These are phyloP conservation scores for Fusarium falciforme DNA, from an alignment of 2,329 filamentous ascomycete species.

Conservation along the genomic window DNA sequence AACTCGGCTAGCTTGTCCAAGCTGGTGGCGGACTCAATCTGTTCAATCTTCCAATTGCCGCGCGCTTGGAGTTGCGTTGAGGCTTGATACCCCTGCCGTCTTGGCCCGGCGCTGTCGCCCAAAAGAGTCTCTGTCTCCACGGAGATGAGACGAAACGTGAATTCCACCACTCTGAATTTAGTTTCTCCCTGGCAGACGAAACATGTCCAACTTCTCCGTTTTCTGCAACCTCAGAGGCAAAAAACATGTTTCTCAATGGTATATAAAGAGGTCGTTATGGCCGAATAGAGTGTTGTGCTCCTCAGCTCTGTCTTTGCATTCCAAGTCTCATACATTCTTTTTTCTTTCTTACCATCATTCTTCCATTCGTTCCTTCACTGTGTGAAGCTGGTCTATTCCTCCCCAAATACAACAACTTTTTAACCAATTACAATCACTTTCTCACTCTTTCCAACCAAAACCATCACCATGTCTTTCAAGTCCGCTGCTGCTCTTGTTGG, in stretches of 20 bases:
- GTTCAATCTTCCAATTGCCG: constrained; percentile 10
- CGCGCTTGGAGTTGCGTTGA: constrained; percentile 23
- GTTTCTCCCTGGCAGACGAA: constrained; percentile 10
- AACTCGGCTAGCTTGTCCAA: constrained; percentile 1
- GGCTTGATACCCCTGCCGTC: constrained; percentile 10
- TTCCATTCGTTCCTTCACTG: constrained; percentile 44
- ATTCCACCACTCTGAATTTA: constrained; percentile 41
- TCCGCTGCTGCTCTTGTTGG: constrained; percentile 29
- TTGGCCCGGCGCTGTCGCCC: constrained; percentile 24
- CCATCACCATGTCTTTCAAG: constrained; percentile 40
- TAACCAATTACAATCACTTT: not conserved
- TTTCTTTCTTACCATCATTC: constrained; percentile 10
- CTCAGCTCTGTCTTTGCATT: constrained; percentile 33
- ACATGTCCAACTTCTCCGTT: not conserved
- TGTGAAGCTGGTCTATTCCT: constrained; percentile 44
- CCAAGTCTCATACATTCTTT: constrained; percentile 26
- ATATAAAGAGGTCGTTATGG: constrained; percentile 24
- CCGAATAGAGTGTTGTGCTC: not conserved
- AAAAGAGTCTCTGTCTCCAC: constrained; percentile 29
- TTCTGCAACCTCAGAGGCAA: not conserved
- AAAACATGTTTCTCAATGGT: not conserved
- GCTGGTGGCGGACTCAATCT: not conserved
- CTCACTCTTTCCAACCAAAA: not conserved
- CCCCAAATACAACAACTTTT: not conserved
- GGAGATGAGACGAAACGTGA: constrained; percentile 31